These are phyloP conservation scores for Moricandia moricandioides DNA, from an alignment of 345 rosid genomes.

Conservation along the genomic window DNA sequence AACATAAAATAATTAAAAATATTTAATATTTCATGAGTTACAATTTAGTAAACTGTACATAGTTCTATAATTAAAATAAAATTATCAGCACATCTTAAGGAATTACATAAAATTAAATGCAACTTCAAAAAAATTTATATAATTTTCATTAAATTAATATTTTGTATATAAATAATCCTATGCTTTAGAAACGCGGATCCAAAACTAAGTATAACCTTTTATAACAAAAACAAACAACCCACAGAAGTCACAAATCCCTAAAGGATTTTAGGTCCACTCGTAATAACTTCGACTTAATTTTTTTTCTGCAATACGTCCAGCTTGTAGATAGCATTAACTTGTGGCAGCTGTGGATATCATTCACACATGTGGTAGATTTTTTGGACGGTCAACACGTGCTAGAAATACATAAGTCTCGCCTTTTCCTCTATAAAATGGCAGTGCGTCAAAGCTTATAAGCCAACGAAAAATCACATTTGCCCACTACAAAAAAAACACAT, in stretches of 20 bases:
- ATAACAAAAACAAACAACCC: neutral
- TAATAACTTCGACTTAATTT: neutral
- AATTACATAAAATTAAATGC: too few relatives aligned
- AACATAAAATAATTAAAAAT: too few relatives aligned
- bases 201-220: neutral
- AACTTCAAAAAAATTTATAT: too few relatives aligned
- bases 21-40: too few relatives aligned
- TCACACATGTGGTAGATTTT: conserved; percentile 4
- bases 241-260: neutral
- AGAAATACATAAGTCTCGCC: neutral
- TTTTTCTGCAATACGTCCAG: neutral
- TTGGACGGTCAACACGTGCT: neutral
- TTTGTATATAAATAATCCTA: too few relatives aligned
- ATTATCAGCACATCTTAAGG: too few relatives aligned
- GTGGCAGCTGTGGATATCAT: neutral
- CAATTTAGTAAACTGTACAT: too few relatives aligned
- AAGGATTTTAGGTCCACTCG: neutral
- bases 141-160: too few relatives aligned
- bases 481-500: neutral
- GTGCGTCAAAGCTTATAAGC: neutral
- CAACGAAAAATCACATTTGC: neutral
- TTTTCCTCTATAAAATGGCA: neutral
- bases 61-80: too few relatives aligned
- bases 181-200: too few relatives aligned
- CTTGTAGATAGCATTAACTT: conserved; percentile 1